These are phyloP conservation scores for Diaporthe vexans DNA, from an alignment of 2,329 filamentous ascomycete species.

Conservation along the genomic window DNA sequence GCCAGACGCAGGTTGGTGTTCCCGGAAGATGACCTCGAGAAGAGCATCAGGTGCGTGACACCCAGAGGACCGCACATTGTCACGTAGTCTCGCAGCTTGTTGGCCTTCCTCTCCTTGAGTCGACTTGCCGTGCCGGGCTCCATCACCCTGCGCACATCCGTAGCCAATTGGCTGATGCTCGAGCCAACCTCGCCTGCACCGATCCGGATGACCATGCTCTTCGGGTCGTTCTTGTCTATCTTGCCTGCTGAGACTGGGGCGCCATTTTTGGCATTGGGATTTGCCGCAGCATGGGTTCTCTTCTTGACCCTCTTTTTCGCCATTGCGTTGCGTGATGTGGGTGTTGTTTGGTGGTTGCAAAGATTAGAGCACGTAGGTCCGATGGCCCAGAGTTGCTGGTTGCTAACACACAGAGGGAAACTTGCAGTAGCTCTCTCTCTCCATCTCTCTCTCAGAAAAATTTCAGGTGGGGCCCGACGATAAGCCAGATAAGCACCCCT, in stretches of 20 bases:
- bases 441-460: constrained; percentile 48
- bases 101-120: constrained; percentile 89
- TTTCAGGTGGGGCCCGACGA: constrained; percentile 52
- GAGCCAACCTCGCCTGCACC: constrained; percentile 94
- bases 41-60: constrained; percentile 92
- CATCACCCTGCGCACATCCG: constrained; percentile 94
- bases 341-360: constrained; percentile 11
- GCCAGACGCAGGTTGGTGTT: constrained; percentile 94
- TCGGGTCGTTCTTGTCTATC: constrained; percentile 79
- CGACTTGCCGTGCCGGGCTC: constrained; percentile 93
- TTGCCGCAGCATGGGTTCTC: constrained; percentile 83
- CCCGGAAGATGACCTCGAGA: constrained; percentile 88
- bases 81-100: constrained; percentile 91
- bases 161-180: constrained; percentile 90
- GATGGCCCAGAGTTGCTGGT: neutral
- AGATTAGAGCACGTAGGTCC: constrained; percentile 26
- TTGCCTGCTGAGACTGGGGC: constrained; percentile 68
- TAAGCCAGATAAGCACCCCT: constrained; percentile 48
- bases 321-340: constrained; percentile 65
- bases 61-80: constrained; percentile 96
- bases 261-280: constrained; percentile 67
- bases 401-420: neutral
- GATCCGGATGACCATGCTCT: constrained; percentile 98
- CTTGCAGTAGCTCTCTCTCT: neutral
- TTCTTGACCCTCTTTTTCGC: constrained; percentile 87